A percentile compares a stretch with the other conserved stretches of the same genome.
phyloP scores from a whole-genome alignment of 805 yeast genomes.

The Clavispora carvajalis region DNA sequence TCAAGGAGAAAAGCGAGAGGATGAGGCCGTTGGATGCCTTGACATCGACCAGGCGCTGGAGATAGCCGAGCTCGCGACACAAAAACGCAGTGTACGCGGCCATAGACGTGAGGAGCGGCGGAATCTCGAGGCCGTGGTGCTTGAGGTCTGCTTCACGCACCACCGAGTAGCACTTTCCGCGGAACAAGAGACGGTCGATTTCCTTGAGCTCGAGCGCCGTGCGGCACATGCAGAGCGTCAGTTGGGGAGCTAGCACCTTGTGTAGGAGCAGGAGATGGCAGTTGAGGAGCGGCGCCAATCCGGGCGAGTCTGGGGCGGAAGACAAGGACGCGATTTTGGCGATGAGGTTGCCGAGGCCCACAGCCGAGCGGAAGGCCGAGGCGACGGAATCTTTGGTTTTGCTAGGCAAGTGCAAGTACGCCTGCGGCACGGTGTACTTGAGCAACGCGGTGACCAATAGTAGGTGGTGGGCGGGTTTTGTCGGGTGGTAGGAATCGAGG shows the following conservation, averaged over 20 bases:
- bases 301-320: background rate
- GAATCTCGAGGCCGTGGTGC: conserved; percentile 6
- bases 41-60: conserved; percentile 8
- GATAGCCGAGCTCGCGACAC: conserved; percentile 12
- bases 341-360: conserved; percentile 30
- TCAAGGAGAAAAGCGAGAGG: conserved; percentile 20
- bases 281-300: conserved; percentile 2
- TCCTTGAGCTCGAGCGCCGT: conserved; percentile 20
- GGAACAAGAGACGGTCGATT: conserved; percentile 34
- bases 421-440: conserved; percentile 30
- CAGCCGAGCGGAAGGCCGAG: conserved; percentile 17
- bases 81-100: conserved; percentile 20
- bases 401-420: conserved; percentile 18
- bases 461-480: conserved; percentile 14
- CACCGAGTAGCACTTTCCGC: conserved; percentile 24
- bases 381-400: conserved; percentile 7
- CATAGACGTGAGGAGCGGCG: conserved; percentile 11
- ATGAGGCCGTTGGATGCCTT: conserved; percentile 14
- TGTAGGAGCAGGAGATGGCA: conserved; percentile 11
- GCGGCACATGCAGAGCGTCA: conserved; percentile 7
- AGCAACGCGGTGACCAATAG: conserved; percentile 20
- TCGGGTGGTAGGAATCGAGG: conserved; percentile 27
- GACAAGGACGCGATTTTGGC: conserved; percentile 8
- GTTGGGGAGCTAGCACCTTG: conserved; percentile 13
- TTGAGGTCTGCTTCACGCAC: conserved; percentile 20